phyloP scores from a whole-genome alignment of 2,329 filamentous ascomycete genomes.

The Fusarium metavorans region DNA sequence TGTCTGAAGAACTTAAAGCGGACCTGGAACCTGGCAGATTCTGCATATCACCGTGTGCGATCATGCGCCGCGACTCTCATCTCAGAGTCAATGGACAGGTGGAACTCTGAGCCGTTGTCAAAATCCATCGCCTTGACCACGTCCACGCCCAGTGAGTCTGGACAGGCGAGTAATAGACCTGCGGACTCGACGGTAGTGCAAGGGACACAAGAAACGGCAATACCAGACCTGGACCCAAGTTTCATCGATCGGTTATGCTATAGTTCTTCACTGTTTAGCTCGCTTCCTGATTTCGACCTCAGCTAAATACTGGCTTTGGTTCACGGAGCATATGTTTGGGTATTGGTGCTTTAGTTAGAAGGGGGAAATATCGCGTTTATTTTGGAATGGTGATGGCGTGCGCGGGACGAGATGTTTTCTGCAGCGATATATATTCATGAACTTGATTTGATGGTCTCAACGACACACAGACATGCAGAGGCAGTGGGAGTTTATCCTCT shows the following conservation, averaged over 20 bases:
- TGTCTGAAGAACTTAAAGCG: conserved; percentile 32
- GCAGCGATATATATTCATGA: background rate
- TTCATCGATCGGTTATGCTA: conserved; percentile 6
- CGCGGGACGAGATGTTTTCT: background rate
- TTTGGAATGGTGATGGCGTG: background rate
- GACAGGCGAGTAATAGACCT: background rate
- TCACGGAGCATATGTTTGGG: background rate
- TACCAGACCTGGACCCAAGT: background rate
- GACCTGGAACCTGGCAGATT: conserved; percentile 34
- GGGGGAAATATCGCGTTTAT: background rate
- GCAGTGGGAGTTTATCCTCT: background rate
- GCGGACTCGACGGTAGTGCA: background rate
- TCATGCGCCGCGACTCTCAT: conserved; percentile 29
- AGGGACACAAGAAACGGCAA: background rate
- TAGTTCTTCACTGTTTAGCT: conserved; percentile 4
- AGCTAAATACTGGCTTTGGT: background rate
- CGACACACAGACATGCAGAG: background rate
- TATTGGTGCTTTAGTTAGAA: background rate
- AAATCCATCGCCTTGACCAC: background rate
- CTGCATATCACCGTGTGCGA: conserved; percentile 32
- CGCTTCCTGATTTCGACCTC: conserved; percentile 3
- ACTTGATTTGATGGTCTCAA: background rate
- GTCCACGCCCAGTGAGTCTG: background rate
- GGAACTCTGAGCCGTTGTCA: conserved; percentile 33
- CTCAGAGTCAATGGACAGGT: conserved; percentile 38